phyloP scores from a whole-genome alignment of 331 rosid genomes.

The Malus hybrid region DNA sequence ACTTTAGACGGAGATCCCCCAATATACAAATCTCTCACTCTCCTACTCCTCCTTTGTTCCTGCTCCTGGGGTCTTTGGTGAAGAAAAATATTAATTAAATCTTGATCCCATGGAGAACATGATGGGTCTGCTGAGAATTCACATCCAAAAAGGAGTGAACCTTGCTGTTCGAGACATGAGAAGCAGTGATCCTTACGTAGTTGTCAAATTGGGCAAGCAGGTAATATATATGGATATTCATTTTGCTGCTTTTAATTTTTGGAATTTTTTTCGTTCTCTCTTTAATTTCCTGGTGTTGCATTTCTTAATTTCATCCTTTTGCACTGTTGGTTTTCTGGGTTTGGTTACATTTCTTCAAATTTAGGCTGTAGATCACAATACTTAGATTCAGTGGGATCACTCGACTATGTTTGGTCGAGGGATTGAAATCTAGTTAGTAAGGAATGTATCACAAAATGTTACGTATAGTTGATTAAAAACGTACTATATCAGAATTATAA shows the following conservation, averaged over 20 bases:
- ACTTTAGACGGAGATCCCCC: too few relatives aligned
- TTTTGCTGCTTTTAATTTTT: neutral
- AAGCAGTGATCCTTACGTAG: conserved; percentile 41
- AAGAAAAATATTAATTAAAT: neutral
- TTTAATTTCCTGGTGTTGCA: neutral
- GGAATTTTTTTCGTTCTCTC: neutral
- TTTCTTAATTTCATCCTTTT: neutral
- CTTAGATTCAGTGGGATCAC: neutral
- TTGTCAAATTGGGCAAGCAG: conserved; percentile 34
- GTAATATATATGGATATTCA: neutral
- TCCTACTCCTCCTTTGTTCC: neutral
- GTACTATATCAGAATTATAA: too few relatives aligned
- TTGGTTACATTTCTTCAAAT: neutral
- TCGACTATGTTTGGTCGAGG: neutral
- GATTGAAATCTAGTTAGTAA: too few relatives aligned
- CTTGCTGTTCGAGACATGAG: conserved; percentile 35
- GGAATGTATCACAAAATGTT: too few relatives aligned
- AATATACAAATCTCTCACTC: neutral
- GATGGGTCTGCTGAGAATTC: conserved; percentile 31
- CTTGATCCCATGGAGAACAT: conserved; percentile 17
- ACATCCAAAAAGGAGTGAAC: conserved; percentile 30
- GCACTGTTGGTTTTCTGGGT: neutral
- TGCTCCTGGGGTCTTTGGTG: neutral
- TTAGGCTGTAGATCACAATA: neutral
- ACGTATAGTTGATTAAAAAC: too few relatives aligned